A percentile compares a stretch with the other conserved stretches of the same genome.
These are phyloP conservation scores for Kwoniella pini DNA, from an alignment of 768 basidiomycete species.

Conservation along the genomic window DNA sequence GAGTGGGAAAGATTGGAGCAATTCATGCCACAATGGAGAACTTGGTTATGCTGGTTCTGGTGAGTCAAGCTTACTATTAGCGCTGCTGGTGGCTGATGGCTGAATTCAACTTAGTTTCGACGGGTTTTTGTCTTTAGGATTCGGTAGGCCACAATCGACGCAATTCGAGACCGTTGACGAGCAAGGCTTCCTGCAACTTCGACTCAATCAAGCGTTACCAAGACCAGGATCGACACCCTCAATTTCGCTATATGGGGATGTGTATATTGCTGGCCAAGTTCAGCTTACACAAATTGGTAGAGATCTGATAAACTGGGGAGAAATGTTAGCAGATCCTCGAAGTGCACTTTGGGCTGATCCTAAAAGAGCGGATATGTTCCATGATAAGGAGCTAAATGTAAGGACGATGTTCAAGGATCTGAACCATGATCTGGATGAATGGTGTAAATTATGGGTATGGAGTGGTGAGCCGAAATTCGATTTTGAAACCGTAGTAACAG, in stretches of 20 bases:
- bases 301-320: slow-evolving; percentile 39
- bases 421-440: slow-evolving; percentile 39
- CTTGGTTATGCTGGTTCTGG: slow-evolving; percentile 38
- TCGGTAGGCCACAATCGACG: slow-evolving; percentile 41
- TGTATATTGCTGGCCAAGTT: slow-evolving; percentile 42
- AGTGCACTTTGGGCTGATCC: slow-evolving; percentile 26
- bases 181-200: slow-evolving; percentile 32
- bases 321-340: slow-evolving; percentile 29
- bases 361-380: slow-evolving; percentile 21
- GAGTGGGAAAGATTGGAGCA: slow-evolving; percentile 31
- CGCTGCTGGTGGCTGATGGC: not conserved
- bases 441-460: slow-evolving; percentile 43
- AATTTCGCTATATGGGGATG: slow-evolving; percentile 34
- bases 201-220: slow-evolving; percentile 26
- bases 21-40: slow-evolving; percentile 42
- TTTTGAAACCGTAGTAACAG: not conserved
- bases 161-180: slow-evolving; percentile 45
- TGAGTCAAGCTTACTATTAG: not conserved
- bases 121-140: slow-evolving; percentile 41
- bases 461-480: slow-evolving; percentile 27
- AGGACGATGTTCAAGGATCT: slow-evolving; percentile 36
- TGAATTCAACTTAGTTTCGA: slow-evolving; percentile 24
- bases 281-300: slow-evolving; percentile 42
- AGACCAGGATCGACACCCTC: slow-evolving; percentile 24
- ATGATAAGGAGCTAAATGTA: slow-evolving; percentile 31